Base-by-base conservation (phyloP, 139 green algal genomes). In the Desmodesmus armatus region DNA sequence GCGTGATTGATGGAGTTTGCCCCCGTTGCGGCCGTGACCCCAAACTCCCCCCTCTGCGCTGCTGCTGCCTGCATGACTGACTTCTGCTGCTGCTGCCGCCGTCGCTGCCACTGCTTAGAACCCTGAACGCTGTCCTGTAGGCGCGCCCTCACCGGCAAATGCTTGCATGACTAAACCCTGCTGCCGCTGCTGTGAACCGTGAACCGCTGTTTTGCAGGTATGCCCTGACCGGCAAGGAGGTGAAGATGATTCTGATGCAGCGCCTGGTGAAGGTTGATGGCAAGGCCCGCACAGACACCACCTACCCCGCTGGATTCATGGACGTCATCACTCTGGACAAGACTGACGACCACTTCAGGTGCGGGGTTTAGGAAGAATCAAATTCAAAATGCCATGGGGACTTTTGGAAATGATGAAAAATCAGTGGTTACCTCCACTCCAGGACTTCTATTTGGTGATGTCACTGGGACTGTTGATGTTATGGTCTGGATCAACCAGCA, bases 271-370 rank as follows among this genome's bases (percentile, higher is more conserved):
- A 98, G 91, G 95, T 99, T 43, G 98, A 99, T 87, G 96, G 96
- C 91, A 99, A 99, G 93, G 94, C 94, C 27, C 93, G 96, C 84
- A 99, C 96, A 0, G 97, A 99, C 87, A 92, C 93, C 83, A 98
- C 93, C 82, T 99, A 98, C 94, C 98, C 98, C 29, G 91, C 93
- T 39, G 98, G 98, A 41, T 99, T 99, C 95, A 99, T 99, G 98
- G 97, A 99, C 84, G 96, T 99, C 19, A 92, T 99, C 25, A 86
- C 93, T 72, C 97, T 99, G 77, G 94, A 97, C 58, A 99, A 99
- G 95, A 99, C 97, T 9, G 89, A 96, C 73, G 95, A 96, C 93
- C 87, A 96, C 90, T 96, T 96, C 92, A 87, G 72, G 83, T 70
- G 47, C 17, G 69, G 19, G 43, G 9, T 37, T 4, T 4, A n/a